phyloP scores from a whole-genome alignment of 2,329 filamentous ascomycete species.

The Colletotrichum ledebouriae region DNA sequence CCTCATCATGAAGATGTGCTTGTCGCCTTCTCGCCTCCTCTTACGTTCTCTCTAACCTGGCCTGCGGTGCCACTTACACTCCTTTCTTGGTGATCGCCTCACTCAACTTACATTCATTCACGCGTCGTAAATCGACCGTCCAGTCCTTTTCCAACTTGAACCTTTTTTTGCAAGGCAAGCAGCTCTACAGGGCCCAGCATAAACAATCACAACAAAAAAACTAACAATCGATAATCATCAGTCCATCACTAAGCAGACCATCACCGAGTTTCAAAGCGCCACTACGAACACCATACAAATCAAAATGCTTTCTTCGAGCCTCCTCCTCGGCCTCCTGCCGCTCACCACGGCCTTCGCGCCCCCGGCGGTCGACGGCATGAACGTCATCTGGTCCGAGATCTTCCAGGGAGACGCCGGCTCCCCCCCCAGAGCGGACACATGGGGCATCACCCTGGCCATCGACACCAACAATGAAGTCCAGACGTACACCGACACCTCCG shows the following conservation, averaged over 20 bases:
- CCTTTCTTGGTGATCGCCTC: conserved; percentile 36
- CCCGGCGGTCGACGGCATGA: conserved; percentile 57
- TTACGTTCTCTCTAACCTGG: conserved; percentile 22
- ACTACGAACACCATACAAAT: neutral
- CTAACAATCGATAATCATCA: conserved; percentile 7
- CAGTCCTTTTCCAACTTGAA: conserved; percentile 16
- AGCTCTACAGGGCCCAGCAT: neutral
- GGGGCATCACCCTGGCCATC: conserved; percentile 59
- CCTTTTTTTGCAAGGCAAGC: neutral
- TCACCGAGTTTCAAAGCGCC: neutral
- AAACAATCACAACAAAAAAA: neutral
- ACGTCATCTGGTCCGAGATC: conserved; percentile 59
- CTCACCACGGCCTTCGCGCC: conserved; percentile 52
- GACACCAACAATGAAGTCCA: conserved; percentile 67
- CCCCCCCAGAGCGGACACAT: conserved; percentile 54
- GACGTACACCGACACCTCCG: conserved; percentile 60
- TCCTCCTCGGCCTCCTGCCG: conserved; percentile 43
- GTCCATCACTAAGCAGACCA: neutral
- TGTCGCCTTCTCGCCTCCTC: conserved; percentile 10
- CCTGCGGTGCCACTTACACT: conserved; percentile 33
- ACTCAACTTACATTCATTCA: conserved; percentile 16
- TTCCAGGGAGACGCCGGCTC: conserved; percentile 58
- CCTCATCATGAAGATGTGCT: conserved; percentile 1
- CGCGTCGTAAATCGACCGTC: conserved; percentile 8
- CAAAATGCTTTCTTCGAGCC: conserved; percentile 13